Percentiles rank a stretch among this genome's conserved stretches.
phyloP scores from a whole-genome alignment of 176 grass and related monocot species.

The Musa beccarii region DNA sequence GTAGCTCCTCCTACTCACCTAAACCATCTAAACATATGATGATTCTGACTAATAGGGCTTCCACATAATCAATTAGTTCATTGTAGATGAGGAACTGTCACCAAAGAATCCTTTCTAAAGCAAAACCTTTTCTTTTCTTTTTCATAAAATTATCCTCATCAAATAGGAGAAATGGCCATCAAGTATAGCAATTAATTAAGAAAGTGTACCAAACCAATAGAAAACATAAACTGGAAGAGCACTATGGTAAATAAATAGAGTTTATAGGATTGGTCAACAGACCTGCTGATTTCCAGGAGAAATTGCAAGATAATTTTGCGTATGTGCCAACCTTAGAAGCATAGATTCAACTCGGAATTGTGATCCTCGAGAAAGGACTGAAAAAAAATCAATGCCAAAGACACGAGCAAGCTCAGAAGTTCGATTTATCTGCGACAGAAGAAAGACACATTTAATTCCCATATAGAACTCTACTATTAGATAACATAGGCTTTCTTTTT shows the following conservation, averaged over 20 bases:
- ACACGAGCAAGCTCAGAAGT: constrained; percentile 97
- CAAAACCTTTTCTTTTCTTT: too few relatives aligned
- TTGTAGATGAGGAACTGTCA: too few relatives aligned
- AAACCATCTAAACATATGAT: too few relatives aligned
- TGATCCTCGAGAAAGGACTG: constrained; percentile 90
- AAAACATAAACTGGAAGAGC: not conserved
- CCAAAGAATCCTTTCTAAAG: too few relatives aligned
- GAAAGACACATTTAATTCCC: not conserved
- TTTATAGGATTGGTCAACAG: not conserved
- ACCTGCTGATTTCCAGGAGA: constrained; percentile 91
- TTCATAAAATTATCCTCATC: too few relatives aligned
- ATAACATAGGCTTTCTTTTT: not conserved
- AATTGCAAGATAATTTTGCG: constrained; percentile 96
- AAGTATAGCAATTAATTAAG: too few relatives aligned
- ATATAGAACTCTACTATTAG: not conserved
- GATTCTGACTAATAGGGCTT: too few relatives aligned
- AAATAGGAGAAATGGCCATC: too few relatives aligned
- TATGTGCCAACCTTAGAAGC: constrained; percentile 90
- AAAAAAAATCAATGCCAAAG: constrained; percentile 98
- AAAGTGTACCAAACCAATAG: not conserved
- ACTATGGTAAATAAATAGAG: not conserved
- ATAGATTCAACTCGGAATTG: constrained; percentile 96
- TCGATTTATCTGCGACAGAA: constrained; percentile 67
- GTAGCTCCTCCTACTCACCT: too few relatives aligned
- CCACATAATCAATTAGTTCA: too few relatives aligned